A percentile compares a stretch with the other conserved stretches of the same genome.
These are phyloP conservation scores for Wickerhamiella nectarea DNA, from an alignment of 805 yeast species.

Conservation along the genomic window DNA sequence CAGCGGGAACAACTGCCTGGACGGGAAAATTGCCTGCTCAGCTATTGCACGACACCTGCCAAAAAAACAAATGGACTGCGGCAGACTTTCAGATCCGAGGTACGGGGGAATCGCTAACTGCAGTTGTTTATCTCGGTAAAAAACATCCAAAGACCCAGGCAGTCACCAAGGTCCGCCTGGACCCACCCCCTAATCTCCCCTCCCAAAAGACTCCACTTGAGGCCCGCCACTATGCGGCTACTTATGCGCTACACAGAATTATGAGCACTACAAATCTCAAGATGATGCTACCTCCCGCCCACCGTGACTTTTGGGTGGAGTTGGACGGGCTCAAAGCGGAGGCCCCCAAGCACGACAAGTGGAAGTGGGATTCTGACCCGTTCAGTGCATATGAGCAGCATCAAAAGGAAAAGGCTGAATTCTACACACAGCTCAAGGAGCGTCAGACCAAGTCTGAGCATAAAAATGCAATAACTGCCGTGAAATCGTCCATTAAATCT, in stretches of 20 bases:
- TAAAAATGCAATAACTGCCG: conserved; percentile 1
- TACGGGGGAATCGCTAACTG: conserved; percentile 41
- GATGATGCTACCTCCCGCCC: conserved; percentile 76
- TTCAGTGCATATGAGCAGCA: conserved; percentile 54
- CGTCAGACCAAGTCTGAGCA: conserved; percentile 3
- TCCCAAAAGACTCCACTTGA: conserved; percentile 76
- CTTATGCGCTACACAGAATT: conserved; percentile 68
- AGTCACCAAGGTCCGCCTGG: conserved; percentile 41
- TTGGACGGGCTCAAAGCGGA: conserved; percentile 47
- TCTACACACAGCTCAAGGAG: conserved; percentile 7
- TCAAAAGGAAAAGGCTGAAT: conserved; percentile 21
- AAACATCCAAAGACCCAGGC: conserved; percentile 74
- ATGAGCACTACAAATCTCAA: conserved; percentile 71
- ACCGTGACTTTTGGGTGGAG: conserved; percentile 63
- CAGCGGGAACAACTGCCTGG: conserved; percentile 64
- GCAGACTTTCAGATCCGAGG: conserved; percentile 53
- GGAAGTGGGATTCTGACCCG: conserved; percentile 41
- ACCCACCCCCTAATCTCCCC: conserved; percentile 36
- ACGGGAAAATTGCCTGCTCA: conserved; percentile 90
- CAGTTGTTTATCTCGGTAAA: conserved; percentile 51
- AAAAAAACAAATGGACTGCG: conserved; percentile 77
- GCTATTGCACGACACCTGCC: conserved; percentile 73
- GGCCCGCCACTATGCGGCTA: conserved; percentile 83
- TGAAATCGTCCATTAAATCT: conserved; percentile 1
- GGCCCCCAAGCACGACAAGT: conserved; percentile 15